Evolutionary conservation across 805 yeast genomes (phyloP).

Genomic region (Saccharomyces mikatae): DNA sequence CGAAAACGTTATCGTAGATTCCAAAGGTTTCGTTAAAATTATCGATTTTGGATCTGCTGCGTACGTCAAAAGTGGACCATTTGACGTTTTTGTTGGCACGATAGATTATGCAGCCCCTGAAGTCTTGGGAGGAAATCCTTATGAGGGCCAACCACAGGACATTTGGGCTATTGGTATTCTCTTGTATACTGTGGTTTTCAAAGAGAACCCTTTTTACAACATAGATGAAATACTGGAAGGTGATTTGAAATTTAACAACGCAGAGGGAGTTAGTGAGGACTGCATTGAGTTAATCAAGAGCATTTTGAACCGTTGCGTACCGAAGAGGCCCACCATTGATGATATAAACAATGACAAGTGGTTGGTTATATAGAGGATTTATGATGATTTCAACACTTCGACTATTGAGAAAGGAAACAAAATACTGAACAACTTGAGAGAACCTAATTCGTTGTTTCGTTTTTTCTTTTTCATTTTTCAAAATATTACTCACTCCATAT

Average conservation of each 20-base stretch:
- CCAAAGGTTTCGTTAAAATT: constrained; percentile 68
- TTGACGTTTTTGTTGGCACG: constrained; percentile 95
- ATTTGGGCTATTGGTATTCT: constrained; percentile 95
- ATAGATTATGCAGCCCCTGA: constrained; percentile 98
- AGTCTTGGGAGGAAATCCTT: constrained; percentile 79
- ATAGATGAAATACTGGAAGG: constrained; percentile 95
- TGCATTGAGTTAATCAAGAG: constrained; percentile 52
- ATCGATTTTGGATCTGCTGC: constrained; percentile 97
- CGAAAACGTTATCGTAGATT: constrained; percentile 85
- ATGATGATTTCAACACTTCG: neutral
- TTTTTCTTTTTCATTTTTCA: neutral
- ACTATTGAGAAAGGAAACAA: neutral
- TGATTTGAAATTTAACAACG: constrained; percentile 47
- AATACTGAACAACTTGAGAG: neutral
- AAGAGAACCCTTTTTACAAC: constrained; percentile 92
- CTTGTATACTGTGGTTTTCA: constrained; percentile 79
- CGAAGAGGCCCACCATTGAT: constrained; percentile 63
- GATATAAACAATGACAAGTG: constrained; percentile 67
- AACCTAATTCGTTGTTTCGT: neutral
- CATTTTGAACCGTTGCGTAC: constrained; percentile 63
- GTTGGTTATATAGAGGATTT: constrained; percentile 32
- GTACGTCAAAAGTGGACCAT: constrained; percentile 82
- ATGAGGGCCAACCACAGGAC: constrained; percentile 91
- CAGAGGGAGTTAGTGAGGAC: constrained; percentile 41
- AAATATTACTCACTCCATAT: neutral